Percentiles rank a stretch among this genome's conserved stretches.
Evolutionary conservation across 1,284 basidiomycete species (phyloP).

Genomic region (Gymnopus androsaceus): DNA sequence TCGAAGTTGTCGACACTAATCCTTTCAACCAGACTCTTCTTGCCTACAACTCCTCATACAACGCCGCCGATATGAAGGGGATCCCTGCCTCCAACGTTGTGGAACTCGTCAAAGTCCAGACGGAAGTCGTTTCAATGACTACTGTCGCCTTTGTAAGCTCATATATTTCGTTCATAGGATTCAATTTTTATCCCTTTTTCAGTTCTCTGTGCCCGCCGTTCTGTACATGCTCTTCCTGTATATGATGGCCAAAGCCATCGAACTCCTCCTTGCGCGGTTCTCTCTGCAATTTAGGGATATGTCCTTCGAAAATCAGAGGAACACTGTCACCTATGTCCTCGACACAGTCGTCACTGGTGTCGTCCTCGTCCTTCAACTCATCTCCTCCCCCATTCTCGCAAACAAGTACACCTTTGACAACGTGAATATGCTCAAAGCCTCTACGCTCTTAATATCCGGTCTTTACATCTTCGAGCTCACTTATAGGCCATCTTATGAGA

Average conservation of each 20-base stretch:
- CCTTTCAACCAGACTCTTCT: slow-evolving; percentile 6
- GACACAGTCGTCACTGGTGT: slow-evolving; percentile 4
- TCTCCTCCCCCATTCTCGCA: neutral
- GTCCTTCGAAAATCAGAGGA: slow-evolving; percentile 8
- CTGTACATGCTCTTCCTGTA: slow-evolving; percentile 15
- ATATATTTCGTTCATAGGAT: neutral
- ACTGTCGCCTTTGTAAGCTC: slow-evolving; percentile 12
- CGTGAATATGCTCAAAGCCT: neutral
- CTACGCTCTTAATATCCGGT: neutral
- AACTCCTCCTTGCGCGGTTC: neutral
- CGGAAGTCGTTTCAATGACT: slow-evolving; percentile 1
- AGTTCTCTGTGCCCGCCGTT: slow-evolving; percentile 9
- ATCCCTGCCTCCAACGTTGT: neutral
- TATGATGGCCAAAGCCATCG: slow-evolving; percentile 1
- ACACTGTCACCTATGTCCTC: slow-evolving; percentile 8
- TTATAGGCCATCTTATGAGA: slow-evolving; percentile 5
- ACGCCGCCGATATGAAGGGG: neutral
- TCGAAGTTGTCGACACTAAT: neutral
- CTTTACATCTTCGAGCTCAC: slow-evolving; percentile 11
- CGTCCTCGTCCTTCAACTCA: slow-evolving; percentile 2
- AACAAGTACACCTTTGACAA: neutral
- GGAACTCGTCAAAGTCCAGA: slow-evolving; percentile 12
- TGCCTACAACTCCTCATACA: slow-evolving; percentile 2
- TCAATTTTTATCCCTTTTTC: neutral
- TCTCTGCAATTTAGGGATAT: neutral